A percentile compares a stretch with the other conserved stretches of the same genome.
Evolutionary conservation across 352 stramenopile species (phyloP).

Genomic region (Halophytophthora batemanensis): DNA sequence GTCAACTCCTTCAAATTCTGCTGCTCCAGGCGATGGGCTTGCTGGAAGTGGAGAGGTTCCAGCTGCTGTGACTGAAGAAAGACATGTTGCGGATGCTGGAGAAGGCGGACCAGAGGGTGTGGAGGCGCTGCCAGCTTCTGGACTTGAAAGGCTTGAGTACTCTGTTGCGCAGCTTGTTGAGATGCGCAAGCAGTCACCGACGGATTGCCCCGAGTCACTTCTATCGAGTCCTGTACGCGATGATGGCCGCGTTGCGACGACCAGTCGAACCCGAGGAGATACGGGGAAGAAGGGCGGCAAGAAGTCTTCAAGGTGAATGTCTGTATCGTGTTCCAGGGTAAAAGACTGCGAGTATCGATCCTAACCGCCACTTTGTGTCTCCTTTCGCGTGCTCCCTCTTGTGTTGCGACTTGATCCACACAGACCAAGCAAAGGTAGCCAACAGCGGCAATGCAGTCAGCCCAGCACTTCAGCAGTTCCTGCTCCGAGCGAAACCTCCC

Average conservation of each 20-base stretch:
- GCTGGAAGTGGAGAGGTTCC: neutral
- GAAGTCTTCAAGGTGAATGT: slow-evolving; percentile 20
- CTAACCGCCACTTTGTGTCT: too few species aligned
- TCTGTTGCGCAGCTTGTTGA: slow-evolving; percentile 20
- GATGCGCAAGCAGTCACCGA: slow-evolving; percentile 17
- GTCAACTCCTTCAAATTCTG: neutral
- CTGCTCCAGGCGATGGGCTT: neutral
- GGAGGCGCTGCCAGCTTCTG: slow-evolving; percentile 2
- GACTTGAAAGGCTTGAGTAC: slow-evolving; percentile 15
- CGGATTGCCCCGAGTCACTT: slow-evolving; percentile 17
- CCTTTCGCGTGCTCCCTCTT: too few species aligned
- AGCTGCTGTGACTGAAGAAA: neutral
- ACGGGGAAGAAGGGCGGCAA: slow-evolving; percentile 19
- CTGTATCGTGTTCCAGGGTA: neutral
- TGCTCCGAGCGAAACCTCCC: neutral
- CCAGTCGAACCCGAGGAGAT: slow-evolving; percentile 4
- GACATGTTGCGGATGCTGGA: neutral
- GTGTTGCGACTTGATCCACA: too few species aligned
- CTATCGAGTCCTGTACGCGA: slow-evolving; percentile 22
- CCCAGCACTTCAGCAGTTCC: neutral
- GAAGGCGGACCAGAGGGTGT: neutral
- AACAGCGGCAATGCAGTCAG: too few species aligned
- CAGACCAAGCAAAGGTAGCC: too few species aligned
- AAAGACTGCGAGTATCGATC: too few species aligned
- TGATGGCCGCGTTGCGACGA: slow-evolving; percentile 8